These are phyloP conservation scores for Perkinsus chesapeaki DNA, from an alignment of 169 alveolate species.

Conservation along the genomic window DNA sequence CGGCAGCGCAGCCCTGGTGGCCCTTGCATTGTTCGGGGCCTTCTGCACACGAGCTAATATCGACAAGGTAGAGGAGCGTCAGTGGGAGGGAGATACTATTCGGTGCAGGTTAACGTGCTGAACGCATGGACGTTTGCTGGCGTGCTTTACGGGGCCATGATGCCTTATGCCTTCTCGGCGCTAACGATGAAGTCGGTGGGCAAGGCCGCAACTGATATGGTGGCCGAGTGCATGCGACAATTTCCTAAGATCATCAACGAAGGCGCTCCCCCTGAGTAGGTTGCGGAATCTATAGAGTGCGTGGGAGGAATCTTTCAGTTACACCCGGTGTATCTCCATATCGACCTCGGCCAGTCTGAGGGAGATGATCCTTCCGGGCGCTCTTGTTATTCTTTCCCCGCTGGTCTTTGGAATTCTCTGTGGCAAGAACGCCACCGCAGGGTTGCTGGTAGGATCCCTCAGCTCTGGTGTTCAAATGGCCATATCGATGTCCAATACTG, in stretches of 20 bases:
- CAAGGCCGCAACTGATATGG: constrained; percentile 61
- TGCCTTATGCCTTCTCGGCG: constrained; percentile 62
- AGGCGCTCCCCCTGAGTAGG: constrained; percentile 22
- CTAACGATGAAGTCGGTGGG: constrained; percentile 67
- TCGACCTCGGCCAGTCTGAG: constrained; percentile 55
- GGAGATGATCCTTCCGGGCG: constrained; percentile 63
- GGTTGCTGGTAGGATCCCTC: constrained; percentile 68
- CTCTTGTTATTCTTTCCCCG: constrained; percentile 46
- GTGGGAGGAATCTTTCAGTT: constrained; percentile 55
- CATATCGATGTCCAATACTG: constrained; percentile 56
- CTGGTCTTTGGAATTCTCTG: constrained; percentile 46
- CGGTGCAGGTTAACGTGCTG: constrained; percentile 33
- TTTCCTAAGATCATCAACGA: constrained; percentile 40
- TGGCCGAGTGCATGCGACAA: constrained; percentile 58
- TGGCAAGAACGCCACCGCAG: constrained; percentile 69
- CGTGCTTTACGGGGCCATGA: constrained; percentile 58
- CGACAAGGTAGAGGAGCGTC: neutral
- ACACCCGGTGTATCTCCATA: constrained; percentile 52
- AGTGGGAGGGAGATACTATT: constrained; percentile 3
- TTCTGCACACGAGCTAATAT: constrained; percentile 49
- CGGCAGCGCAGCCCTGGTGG: constrained; percentile 63
- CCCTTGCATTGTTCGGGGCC: constrained; percentile 64
- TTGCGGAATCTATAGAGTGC: too few species aligned
- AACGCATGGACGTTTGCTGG: constrained; percentile 53
- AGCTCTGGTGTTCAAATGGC: constrained; percentile 62